Evolutionary conservation across 805 yeast species (phyloP).

Genomic region (Yamadazyma laniorum): DNA sequence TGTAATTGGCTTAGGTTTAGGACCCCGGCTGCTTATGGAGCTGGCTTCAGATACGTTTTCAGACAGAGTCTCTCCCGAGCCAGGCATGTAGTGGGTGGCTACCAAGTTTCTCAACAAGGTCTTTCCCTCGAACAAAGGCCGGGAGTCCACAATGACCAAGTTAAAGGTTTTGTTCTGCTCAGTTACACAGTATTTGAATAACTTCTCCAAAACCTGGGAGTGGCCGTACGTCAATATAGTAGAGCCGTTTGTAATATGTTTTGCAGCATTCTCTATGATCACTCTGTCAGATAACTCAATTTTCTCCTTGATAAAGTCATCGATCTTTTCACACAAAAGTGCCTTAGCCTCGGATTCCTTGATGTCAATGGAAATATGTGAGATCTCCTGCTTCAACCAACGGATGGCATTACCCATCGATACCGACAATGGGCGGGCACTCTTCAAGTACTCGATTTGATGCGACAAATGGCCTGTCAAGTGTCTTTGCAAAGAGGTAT

Average conservation of each 20-base stretch:
- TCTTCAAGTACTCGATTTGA: constrained; percentile 88
- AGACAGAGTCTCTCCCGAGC: constrained; percentile 11
- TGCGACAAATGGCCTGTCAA: constrained; percentile 83
- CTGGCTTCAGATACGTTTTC: constrained; percentile 19
- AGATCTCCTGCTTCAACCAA: constrained; percentile 93
- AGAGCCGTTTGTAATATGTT: constrained; percentile 71
- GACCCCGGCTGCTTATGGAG: constrained; percentile 15
- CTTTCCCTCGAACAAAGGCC: constrained; percentile 93
- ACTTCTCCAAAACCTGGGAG: constrained; percentile 75
- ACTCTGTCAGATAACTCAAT: constrained; percentile 79
- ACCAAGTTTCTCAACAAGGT: constrained; percentile 65
- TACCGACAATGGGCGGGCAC: constrained; percentile 86
- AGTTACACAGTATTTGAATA: constrained; percentile 65
- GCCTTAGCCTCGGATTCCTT: constrained; percentile 66
- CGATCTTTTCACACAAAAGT: constrained; percentile 63
- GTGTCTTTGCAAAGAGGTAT: constrained; percentile 82
- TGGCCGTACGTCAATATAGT: constrained; percentile 87
- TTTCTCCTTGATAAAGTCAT: constrained; percentile 79
- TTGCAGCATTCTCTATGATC: constrained; percentile 75
- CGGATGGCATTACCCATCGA: constrained; percentile 98
- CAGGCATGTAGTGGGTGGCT: constrained; percentile 22
- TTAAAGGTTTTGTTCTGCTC: constrained; percentile 64
- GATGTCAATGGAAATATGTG: constrained; percentile 73
- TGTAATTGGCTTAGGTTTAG: constrained; percentile 29
- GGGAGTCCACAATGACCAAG: constrained; percentile 85